These are phyloP conservation scores for Ogataea paradorogensis DNA, from an alignment of 805 yeast species.

Conservation along the genomic window DNA sequence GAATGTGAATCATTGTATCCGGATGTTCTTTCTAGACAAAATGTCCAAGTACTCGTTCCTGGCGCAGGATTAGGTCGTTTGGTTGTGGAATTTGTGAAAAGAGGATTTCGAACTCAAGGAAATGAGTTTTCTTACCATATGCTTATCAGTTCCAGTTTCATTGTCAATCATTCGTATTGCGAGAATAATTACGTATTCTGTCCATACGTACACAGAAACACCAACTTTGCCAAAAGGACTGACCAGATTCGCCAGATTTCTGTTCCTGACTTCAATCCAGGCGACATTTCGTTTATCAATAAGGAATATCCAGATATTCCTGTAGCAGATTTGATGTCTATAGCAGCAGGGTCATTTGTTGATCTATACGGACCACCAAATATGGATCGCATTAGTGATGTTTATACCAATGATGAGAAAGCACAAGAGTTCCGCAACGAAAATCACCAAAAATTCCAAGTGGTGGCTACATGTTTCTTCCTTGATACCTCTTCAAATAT, in stretches of 20 bases:
- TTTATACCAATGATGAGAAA: constrained; percentile 35
- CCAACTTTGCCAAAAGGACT: constrained; percentile 43
- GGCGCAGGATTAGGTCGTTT: constrained; percentile 66
- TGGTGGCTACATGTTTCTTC: constrained; percentile 55
- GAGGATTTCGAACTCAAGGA: constrained; percentile 64
- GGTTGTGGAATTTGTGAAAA: constrained; percentile 50
- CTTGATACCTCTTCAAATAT: constrained; percentile 62
- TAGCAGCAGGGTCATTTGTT: constrained; percentile 69
- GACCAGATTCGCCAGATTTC: constrained; percentile 48
- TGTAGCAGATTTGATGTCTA: constrained; percentile 56
- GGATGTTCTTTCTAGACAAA: constrained; percentile 33
- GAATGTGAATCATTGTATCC: constrained; percentile 39
- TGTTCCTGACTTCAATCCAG: constrained; percentile 53
- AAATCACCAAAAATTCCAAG: constrained; percentile 41
- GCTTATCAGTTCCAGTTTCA: constrained; percentile 53
- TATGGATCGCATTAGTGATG: constrained; percentile 32
- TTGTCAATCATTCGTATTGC: constrained; percentile 46
- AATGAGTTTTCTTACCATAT: constrained; percentile 66
- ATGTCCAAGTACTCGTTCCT: constrained; percentile 50
- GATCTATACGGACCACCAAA: constrained; percentile 60
- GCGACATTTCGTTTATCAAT: constrained; percentile 35
- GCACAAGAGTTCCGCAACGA: constrained; percentile 42
- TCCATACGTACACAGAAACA: constrained; percentile 54
- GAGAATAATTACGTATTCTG: constrained; percentile 41
- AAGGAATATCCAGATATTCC: constrained; percentile 38